phyloP scores from a whole-genome alignment of 2,329 filamentous ascomycete species.

The Epichloe sylvatica region DNA sequence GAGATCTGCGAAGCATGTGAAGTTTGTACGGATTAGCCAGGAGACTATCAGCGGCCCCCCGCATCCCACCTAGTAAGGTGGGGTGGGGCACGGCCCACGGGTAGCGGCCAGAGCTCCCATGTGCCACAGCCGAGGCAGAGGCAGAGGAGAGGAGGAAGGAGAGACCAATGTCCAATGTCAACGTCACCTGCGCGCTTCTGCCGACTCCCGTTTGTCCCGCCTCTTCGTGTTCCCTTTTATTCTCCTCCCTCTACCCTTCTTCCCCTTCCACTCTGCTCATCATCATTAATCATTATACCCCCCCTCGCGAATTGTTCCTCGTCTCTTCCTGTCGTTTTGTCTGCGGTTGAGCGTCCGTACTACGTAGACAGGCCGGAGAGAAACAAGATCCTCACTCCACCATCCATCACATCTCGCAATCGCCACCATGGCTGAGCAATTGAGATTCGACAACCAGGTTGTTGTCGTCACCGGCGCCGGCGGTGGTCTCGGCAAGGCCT shows the following conservation, averaged over 20 bases:
- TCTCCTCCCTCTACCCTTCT: conserved; percentile 3
- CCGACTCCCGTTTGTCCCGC: background rate
- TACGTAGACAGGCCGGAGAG: background rate
- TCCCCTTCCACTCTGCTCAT: conserved; percentile 3
- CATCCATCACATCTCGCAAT: conserved; percentile 8
- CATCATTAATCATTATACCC: background rate
- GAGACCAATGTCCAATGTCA: too few species aligned
- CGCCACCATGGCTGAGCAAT: conserved; percentile 45
- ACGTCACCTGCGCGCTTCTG: background rate
- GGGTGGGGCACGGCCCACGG: too few species aligned
- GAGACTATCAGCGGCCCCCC: conserved; percentile 12
- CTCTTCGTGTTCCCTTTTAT: background rate
- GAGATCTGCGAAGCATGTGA: conserved; percentile 15
- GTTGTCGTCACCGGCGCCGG: conserved; percentile 73
- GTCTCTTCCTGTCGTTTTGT: conserved; percentile 4
- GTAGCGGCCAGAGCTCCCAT: conserved; percentile 5
- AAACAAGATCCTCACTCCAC: background rate
- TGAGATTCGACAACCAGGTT: conserved; percentile 74
- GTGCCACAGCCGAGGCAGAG: conserved; percentile 14
- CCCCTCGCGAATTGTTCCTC: background rate
- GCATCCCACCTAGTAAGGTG: too few species aligned
- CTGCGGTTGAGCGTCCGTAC: conserved; percentile 1
- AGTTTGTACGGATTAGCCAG: conserved; percentile 8
- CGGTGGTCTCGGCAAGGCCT: conserved; percentile 66
- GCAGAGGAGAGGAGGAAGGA: conserved; percentile 6